Evolutionary conservation across 164 flowering plant genomes (phyloP).

Genomic region (Magnolia kwangsiensis): DNA sequence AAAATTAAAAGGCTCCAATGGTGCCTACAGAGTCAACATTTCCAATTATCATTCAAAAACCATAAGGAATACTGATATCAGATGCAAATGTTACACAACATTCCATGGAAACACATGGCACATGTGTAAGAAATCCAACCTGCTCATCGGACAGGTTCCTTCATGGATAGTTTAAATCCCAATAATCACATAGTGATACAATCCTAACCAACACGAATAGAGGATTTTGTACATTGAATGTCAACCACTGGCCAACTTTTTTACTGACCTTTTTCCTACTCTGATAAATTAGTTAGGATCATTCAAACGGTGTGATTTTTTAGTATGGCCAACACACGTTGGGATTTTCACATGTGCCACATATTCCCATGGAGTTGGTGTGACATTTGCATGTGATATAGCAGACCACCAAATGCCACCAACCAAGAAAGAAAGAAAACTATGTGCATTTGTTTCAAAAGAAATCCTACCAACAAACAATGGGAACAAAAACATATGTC

Average conservation of each 20-base stretch:
- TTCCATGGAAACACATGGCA: neutral
- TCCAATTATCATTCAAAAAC: slow-evolving; percentile 2
- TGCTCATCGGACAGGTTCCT: neutral
- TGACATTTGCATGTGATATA: neutral
- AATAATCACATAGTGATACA: neutral
- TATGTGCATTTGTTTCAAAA: neutral
- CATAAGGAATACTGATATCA: neutral
- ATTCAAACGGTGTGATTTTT: no score
- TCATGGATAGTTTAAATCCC: neutral
- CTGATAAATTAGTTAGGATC: no score
- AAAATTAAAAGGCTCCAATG: slow-evolving; percentile 81
- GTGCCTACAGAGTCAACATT: slow-evolving; percentile 27
- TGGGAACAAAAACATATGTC: slow-evolving; percentile 30
- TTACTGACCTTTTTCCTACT: no score
- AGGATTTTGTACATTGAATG: neutral
- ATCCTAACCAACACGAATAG: neutral
- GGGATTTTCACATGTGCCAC: neutral
- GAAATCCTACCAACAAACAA: slow-evolving; percentile 29
- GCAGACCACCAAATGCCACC: neutral
- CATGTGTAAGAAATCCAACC: neutral
- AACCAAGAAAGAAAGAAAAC: neutral
- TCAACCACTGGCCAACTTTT: neutral
- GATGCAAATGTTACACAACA: neutral
- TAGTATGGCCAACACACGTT: neutral
- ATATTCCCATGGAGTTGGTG: neutral